Evolutionary conservation across 176 grass and related monocot species (phyloP), one percentile per base, ranked within the genome.

Genomic region (Panicum miliaceum): DNA sequence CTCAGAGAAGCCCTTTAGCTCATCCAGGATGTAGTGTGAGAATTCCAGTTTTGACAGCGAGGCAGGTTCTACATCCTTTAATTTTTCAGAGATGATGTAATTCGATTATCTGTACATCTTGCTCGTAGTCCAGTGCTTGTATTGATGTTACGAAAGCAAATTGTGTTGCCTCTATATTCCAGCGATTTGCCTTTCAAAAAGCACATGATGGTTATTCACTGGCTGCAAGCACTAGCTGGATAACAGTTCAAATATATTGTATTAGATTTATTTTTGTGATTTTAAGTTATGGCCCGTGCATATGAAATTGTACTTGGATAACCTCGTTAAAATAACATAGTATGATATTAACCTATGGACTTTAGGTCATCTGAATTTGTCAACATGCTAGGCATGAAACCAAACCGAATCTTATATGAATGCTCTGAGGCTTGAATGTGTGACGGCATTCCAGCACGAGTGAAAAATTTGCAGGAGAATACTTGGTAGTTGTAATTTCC

Each of bases 1-100:
- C 85, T 99, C 64, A 96, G 84, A 89, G 96, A 99, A 94, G 93
- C 96, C 75, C 60, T 99, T 60, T 99, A 94, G 77, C 16, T 74
- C 58, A 68, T 81, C 43, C 51, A 77, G 10, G 34, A 64, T 35
- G 41, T 69, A 64, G 64, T 22, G 56, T 59, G 68, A 77, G 45
- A 59, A 62, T 54, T 82, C 22, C 77, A 71, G 66, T 91, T 84
- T 91, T 91, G 81, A 81, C 29, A 35, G 47, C 5, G 20, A 64
- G 10, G 45, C 36, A 60, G 86, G 72, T 91, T 81, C 64, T 81
- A 19, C 64, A 82, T 82, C 47, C 13, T 81, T 88, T 29, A 23
- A 36, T 22, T 79, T 64, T 66, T 65, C 18, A 18, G 60, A 46
- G 40, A 32, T 85, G 61, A 81, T 84, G 87, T 71, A 77, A 64